These are phyloP conservation scores for Colletotrichum sansevieriae DNA, from an alignment of 2,329 filamentous ascomycete genomes.

Conservation along the genomic window DNA sequence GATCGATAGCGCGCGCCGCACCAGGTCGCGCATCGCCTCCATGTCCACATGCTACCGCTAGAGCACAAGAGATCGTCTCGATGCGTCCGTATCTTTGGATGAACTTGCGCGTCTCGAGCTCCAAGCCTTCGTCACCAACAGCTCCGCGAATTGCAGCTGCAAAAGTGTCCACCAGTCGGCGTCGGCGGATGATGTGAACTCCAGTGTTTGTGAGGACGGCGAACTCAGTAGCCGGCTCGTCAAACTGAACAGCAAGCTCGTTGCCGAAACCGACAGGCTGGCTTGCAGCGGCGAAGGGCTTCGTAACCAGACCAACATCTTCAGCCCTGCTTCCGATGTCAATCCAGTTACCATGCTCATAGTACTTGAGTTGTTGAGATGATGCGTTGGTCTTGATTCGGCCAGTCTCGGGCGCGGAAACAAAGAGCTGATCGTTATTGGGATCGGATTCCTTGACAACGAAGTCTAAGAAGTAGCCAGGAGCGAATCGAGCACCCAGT, in stretches of 20 bases:
- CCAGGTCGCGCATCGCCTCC: conserved; percentile 81
- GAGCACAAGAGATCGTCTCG: conserved; percentile 89
- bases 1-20: conserved; percentile 83
- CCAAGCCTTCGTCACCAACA: conserved; percentile 82
- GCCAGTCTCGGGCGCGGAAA: conserved; percentile 89
- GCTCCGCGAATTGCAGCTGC: conserved; percentile 82
- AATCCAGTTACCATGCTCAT: conserved; percentile 85
- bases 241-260: conserved; percentile 96
- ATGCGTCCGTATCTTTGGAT: conserved; percentile 87
- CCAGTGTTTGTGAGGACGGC: conserved; percentile 93
- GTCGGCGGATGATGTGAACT: conserved; percentile 85
- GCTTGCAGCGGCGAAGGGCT: conserved; percentile 76
- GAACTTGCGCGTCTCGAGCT: conserved; percentile 85
- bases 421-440: conserved; percentile 78
- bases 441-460: conserved; percentile 72
- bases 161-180: conserved; percentile 92
- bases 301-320: conserved; percentile 82
- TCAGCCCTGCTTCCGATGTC: conserved; percentile 80
- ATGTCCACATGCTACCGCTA: conserved; percentile 95
- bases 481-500: conserved; percentile 76
- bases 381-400: conserved; percentile 76
- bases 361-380: conserved; percentile 71
- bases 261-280: conserved; percentile 89
- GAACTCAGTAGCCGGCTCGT: conserved; percentile 83
- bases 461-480: conserved; percentile 93